These are phyloP conservation scores for Hygrocybe coccinea DNA, from an alignment of 768 basidiomycete species.

Conservation along the genomic window DNA sequence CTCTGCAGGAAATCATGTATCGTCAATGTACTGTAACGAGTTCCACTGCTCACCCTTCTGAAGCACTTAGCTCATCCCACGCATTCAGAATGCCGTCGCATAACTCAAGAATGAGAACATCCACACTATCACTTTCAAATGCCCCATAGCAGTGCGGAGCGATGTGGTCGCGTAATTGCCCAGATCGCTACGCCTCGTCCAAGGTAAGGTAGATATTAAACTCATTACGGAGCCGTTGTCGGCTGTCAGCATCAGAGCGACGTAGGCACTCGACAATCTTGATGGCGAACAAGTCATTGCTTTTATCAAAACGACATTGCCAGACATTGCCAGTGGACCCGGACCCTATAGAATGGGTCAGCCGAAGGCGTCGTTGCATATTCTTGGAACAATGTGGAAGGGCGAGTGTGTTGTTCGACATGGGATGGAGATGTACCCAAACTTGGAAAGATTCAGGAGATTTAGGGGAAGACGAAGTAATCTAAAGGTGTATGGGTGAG, in stretches of 20 bases:
- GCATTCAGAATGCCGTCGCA: slow-evolving; percentile 16
- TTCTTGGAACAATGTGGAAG: slow-evolving; percentile 15
- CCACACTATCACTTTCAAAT: slow-evolving; percentile 13
- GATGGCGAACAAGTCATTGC: slow-evolving; percentile 13
- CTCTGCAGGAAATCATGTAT: slow-evolving; percentile 17
- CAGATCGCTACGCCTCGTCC: slow-evolving; percentile 16
- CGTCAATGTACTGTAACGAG: slow-evolving; percentile 7
- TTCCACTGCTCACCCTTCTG: slow-evolving; percentile 15
- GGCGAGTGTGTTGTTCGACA: slow-evolving; percentile 15
- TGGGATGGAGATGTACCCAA: slow-evolving; percentile 10
- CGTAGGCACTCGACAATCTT: slow-evolving; percentile 16
- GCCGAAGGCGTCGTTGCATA: slow-evolving; percentile 17
- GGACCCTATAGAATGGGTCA: slow-evolving; percentile 16
- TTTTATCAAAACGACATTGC: slow-evolving; percentile 18
- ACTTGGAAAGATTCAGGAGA: slow-evolving; percentile 15
- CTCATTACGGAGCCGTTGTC: slow-evolving; percentile 17
- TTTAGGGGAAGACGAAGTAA: slow-evolving; percentile 14
- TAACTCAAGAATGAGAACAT: slow-evolving; percentile 19
- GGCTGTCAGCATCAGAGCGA: slow-evolving; percentile 13
- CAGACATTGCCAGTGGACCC: slow-evolving; percentile 21
- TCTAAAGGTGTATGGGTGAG: slow-evolving; percentile 10
- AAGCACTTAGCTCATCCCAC: slow-evolving; percentile 15
- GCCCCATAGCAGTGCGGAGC: slow-evolving; percentile 20
- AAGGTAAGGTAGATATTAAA: slow-evolving; percentile 18
- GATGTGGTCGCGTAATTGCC: slow-evolving; percentile 14